These are phyloP conservation scores for Trypanosoma theileri DNA, from an alignment of 208 protist genomes.

Conservation along the genomic window DNA sequence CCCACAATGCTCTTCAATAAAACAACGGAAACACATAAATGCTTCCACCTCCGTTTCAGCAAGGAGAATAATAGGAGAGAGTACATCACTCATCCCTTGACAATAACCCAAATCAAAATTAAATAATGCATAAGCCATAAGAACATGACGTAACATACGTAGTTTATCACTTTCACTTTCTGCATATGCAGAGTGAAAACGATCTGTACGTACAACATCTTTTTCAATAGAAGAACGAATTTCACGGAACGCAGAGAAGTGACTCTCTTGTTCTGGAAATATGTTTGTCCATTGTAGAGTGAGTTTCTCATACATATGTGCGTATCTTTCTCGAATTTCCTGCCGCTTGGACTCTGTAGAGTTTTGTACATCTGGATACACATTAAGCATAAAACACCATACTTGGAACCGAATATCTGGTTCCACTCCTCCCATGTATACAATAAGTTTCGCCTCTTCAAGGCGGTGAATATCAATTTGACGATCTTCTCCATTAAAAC, in stretches of 20 bases:
- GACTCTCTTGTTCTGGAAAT: constrained; percentile 58
- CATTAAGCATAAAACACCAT: constrained; percentile 74
- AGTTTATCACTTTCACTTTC: constrained; percentile 53
- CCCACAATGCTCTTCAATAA: constrained; percentile 51
- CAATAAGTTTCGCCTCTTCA: constrained; percentile 18
- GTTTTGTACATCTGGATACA: constrained; percentile 37
- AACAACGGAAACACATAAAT: constrained; percentile 49
- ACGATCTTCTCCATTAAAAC: constrained; percentile 34
- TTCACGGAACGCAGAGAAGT: constrained; percentile 64
- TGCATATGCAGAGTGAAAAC: constrained; percentile 43
- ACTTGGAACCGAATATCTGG: constrained; percentile 59
- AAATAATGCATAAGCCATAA: constrained; percentile 83
- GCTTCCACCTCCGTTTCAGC: constrained; percentile 40
- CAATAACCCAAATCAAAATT: constrained; percentile 93
- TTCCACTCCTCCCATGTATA: constrained; percentile 47
- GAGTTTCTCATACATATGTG: constrained; percentile 51
- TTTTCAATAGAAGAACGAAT: constrained; percentile 71
- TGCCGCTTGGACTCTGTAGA: constrained; percentile 41
- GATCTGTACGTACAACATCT: constrained; percentile 87
- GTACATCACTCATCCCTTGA: constrained; percentile 90
- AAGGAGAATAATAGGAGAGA: constrained; percentile 56
- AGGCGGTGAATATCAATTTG: constrained; percentile 23
- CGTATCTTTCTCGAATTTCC: constrained; percentile 26
- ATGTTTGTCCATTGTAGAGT: constrained; percentile 79
- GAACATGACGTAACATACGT: constrained; percentile 54